These are phyloP conservation scores for Myxozyma mucilagina DNA, from an alignment of 805 yeast species.

Conservation along the genomic window DNA sequence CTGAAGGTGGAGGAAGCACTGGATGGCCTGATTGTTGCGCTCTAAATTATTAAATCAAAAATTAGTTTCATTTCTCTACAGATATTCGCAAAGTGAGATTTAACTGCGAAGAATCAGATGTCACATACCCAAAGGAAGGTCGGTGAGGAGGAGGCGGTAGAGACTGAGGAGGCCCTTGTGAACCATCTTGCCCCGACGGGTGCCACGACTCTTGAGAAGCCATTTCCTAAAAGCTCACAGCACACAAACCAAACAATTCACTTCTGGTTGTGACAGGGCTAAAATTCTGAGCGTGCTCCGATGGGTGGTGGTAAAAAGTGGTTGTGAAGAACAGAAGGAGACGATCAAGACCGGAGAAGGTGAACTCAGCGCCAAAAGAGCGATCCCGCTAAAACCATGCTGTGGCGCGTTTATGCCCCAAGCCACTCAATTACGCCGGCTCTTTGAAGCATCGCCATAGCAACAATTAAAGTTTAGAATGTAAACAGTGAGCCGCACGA, in stretches of 20 bases:
- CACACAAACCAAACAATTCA: not conserved
- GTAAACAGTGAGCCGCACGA: conserved; percentile 14
- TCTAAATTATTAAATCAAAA: not conserved
- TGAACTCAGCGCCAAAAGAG: conserved; percentile 7
- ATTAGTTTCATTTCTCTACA: conserved; percentile 2
- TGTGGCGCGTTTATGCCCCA: conserved; percentile 1
- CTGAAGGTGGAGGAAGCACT: conserved; percentile 41
- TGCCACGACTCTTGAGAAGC: conserved; percentile 30
- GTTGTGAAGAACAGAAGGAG: not conserved
- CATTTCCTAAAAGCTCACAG: not conserved
- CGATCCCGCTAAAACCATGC: not conserved
- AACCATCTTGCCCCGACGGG: conserved; percentile 24
- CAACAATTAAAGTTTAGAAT: conserved; percentile 1
- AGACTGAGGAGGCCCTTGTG: conserved; percentile 25
- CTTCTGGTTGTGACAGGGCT: not conserved
- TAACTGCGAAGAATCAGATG: conserved; percentile 27
- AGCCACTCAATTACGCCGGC: conserved; percentile 1
- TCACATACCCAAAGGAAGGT: conserved; percentile 37
- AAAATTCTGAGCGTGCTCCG: not conserved
- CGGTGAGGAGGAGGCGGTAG: conserved; percentile 33
- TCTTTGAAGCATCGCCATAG: not conserved
- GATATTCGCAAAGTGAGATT: not conserved
- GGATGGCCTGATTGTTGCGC: conserved; percentile 39
- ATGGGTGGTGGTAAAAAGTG: not conserved
- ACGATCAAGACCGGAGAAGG: conserved; percentile 14